A percentile compares a stretch with the other conserved stretches of the same genome.
Evolutionary conservation across 768 basidiomycete genomes (phyloP).

Genomic region (Serendipita vermifera): DNA sequence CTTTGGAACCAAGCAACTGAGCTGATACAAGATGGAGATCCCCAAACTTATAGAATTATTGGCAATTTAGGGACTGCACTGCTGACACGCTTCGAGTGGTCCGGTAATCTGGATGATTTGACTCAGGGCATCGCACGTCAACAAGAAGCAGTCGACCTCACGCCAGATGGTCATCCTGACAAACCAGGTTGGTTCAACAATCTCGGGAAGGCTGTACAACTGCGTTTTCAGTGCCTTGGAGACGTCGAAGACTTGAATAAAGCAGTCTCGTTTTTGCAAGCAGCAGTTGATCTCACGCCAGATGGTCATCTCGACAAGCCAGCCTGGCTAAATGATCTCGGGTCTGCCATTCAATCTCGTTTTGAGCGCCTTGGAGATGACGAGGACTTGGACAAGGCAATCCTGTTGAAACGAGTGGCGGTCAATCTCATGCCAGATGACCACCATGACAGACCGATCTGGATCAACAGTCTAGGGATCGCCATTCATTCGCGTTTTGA

Average conservation of each 20-base stretch:
- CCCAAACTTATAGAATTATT: background rate
- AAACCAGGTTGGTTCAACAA: conserved; percentile 12
- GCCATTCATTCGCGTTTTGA: conserved; percentile 11
- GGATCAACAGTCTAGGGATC: conserved; percentile 10
- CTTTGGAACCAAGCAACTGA: conserved; percentile 7
- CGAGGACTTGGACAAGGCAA: conserved; percentile 12
- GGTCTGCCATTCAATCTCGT: conserved; percentile 1
- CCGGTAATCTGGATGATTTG: conserved; percentile 10
- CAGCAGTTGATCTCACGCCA: conserved; percentile 11
- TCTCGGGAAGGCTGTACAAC: background rate
- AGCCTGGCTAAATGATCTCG: conserved; percentile 11
- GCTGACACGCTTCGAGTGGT: conserved; percentile 6
- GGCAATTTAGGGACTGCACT: conserved; percentile 13
- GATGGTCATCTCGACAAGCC: conserved; percentile 13
- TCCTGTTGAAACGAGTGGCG: background rate
- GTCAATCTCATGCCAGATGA: conserved; percentile 12
- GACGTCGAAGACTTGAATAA: conserved; percentile 7
- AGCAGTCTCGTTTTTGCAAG: background rate
- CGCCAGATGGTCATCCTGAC: conserved; percentile 13
- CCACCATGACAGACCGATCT: conserved; percentile 13
- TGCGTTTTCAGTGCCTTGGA: conserved; percentile 13
- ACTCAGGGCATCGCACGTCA: conserved; percentile 10
- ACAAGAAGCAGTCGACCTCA: conserved; percentile 10
- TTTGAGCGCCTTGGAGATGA: conserved; percentile 14
- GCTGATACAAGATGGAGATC: conserved; percentile 12